Conservation (phyloP, 1,139 yeast species). For the Hemisphaericaspora lyxosophila region DNA sequence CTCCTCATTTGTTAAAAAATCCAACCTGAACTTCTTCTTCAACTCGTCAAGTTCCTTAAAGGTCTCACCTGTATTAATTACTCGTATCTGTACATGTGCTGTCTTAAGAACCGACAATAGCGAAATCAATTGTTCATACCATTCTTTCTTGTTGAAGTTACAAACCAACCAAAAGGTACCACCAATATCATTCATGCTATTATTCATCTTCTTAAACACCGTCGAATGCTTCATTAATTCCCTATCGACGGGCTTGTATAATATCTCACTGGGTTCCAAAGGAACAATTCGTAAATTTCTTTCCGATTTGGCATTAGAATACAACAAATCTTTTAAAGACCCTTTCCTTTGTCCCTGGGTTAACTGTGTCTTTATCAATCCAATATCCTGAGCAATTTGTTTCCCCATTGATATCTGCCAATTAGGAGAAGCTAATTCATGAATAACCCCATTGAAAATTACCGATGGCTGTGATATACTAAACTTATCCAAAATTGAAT, state of each 20-base stretch:
- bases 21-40: slow-evolving; percentile 9
- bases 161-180: slow-evolving; percentile 58
- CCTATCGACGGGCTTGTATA: slow-evolving; percentile 33
- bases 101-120: slow-evolving; percentile 33
- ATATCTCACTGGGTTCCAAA: slow-evolving; percentile 28
- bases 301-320: slow-evolving; percentile 30
- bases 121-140: slow-evolving; percentile 44
- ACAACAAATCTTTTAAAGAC: slow-evolving; percentile 30
- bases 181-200: slow-evolving; percentile 17
- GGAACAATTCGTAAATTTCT: slow-evolving; percentile 40
- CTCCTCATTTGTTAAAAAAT: slow-evolving; percentile 15
- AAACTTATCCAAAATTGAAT: slow-evolving; percentile 25
- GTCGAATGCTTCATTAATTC: slow-evolving; percentile 27
- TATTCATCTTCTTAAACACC: slow-evolving; percentile 16
- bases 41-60: slow-evolving; percentile 5
- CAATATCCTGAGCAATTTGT: slow-evolving; percentile 40
- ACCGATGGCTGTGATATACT: slow-evolving; percentile 53
- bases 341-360: slow-evolving; percentile 20
- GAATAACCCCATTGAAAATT: slow-evolving; percentile 72
- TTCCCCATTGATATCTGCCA: slow-evolving; percentile 44
- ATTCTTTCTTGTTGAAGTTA: slow-evolving; percentile 38
- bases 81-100: slow-evolving; percentile 35
- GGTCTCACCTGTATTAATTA: slow-evolving; percentile 27
- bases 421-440: slow-evolving; percentile 32
- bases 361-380: slow-evolving; percentile 26